A percentile compares a stretch with the other conserved stretches of the same genome.
These are phyloP conservation scores for Pseudogymnoascus sp. DNA, from an alignment of 2,329 filamentous ascomycete genomes.

Conservation along the genomic window DNA sequence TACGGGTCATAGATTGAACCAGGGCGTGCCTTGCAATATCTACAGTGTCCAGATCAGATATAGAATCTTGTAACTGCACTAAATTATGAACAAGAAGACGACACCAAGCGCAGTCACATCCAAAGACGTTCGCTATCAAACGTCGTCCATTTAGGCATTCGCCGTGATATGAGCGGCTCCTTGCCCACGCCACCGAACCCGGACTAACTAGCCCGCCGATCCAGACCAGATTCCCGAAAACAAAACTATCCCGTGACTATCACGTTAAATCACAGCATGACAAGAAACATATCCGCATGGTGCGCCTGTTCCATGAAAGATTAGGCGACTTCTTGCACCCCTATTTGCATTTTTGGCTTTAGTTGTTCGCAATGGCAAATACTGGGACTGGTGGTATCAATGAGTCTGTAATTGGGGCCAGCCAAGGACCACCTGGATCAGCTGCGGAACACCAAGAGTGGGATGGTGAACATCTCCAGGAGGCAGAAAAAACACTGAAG, in stretches of 20 bases:
- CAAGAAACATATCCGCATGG: conserved; percentile 10
- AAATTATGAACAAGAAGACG: not conserved
- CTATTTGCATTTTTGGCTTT: not conserved
- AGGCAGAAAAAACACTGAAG: conserved; percentile 27
- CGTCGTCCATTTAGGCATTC: not conserved
- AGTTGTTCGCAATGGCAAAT: not conserved
- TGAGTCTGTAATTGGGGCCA: conserved; percentile 13
- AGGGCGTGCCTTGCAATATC: not conserved
- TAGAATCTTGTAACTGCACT: not conserved
- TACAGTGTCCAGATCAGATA: not conserved
- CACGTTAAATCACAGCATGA: conserved; percentile 5
- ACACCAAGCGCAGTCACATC: not conserved
- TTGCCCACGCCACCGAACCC: not conserved
- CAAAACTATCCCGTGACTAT: not conserved
- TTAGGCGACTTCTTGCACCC: conserved; percentile 15
- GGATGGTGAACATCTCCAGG: conserved; percentile 28
- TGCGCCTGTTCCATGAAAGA: conserved; percentile 17
- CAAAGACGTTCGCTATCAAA: not conserved
- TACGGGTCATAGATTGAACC: not conserved
- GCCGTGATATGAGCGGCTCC: not conserved
- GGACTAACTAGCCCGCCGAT: conserved; percentile 1
- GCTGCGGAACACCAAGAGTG: conserved; percentile 18
- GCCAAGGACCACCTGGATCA: conserved; percentile 21
- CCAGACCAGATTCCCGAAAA: not conserved
- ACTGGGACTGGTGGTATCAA: not conserved